Evolutionary conservation across 768 basidiomycete genomes (phyloP), one percentile per base, ranked within the genome.

Genomic region (Mycena galopus): DNA sequence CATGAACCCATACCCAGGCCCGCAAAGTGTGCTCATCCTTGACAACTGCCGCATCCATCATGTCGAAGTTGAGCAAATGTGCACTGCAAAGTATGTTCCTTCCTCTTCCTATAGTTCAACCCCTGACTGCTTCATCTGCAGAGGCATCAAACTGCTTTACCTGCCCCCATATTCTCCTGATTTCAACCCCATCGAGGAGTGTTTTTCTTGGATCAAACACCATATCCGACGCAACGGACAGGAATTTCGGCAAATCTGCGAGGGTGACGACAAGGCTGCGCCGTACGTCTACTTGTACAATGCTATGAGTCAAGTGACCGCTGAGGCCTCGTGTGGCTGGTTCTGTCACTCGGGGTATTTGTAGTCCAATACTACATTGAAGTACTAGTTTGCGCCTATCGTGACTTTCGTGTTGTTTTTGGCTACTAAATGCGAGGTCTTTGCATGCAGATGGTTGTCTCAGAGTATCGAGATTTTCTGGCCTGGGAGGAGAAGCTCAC

Each of bases 21-120:
- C 51, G 9, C 53, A 63, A 12, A 80, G 76, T 53, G 76, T 82
- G 16, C 71, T 82, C 23, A 69, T 82, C 25, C 70, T 79, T 21
- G 79, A 82, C 64, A 82, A 82, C 67, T 82, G 81, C 64, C 71
- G 51, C 3, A 82, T 82, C 7, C 80, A 82, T 58, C 75, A 82
- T 57, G 72, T 75, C 33, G 71, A 60, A 23, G 73, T 76, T 11
- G 61, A 73, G 33, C 68, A 74, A 30, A 61, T 70, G 55, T 56
- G 55, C 55, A 56, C 25, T 32, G 55, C 55, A 32, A 56, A 21
- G 55, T 56, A 2, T 19, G 55, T 32, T 30, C 29, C 11, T 30
- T 32, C 5, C 4, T 32, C 17, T 21, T 56, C 7, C 17, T 6
- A 30, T 8, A 6, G 30, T 32, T 6, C 1, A 10, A 19, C 19